Evolutionary conservation across 768 basidiomycete species (phyloP), one percentile per base, ranked within the genome.

Genomic region (Wakefieldia striispora): DNA sequence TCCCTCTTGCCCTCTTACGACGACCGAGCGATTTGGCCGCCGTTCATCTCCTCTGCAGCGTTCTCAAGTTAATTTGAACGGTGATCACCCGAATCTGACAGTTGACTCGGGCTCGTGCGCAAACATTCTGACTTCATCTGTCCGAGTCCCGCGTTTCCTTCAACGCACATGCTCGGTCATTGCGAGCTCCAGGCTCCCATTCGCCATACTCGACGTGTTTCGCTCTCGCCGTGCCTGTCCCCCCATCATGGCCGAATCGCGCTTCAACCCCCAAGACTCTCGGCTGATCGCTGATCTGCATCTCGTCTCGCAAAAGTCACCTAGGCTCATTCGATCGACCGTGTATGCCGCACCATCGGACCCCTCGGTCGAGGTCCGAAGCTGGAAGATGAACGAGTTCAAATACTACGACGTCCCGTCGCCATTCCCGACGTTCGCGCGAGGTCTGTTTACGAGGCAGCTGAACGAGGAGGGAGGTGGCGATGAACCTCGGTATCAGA

Each of bases 351-450:
- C 79, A 0, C 83, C 87, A 0, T 79, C 79, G 1, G 79, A 80
- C 50, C 75, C 80, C 1, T 56, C 65, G 2, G 74, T 84, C 58
- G 61, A 65, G 4, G 71, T 97, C 26, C 77, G 81, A 3, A 92
- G 89, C 70, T 97, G 95, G 95, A 95, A 93, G 75, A 93, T 98
- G 92, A 89, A 91, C 68, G 97, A 98, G 67, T 91, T 84, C 76
- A 92, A 92, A 65, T 97, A 95, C 70, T 88, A 91, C 51, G 83
- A 88, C 42, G 76, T 91, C 2, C 92, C 92, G 0, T 88, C 86
- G 10, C 92, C 92, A 0, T 97, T 97, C 62, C 95, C 95, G 2
- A 97, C 94, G 0, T 80, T 97, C n/a, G 97, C 94, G 0, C 74
- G 97, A 23, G 97, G 97, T 0, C 64, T 99, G 21, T 98, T 97